Base-by-base conservation (phyloP, 495 filamentous ascomycete species). In the Talaromyces thailandensis region DNA sequence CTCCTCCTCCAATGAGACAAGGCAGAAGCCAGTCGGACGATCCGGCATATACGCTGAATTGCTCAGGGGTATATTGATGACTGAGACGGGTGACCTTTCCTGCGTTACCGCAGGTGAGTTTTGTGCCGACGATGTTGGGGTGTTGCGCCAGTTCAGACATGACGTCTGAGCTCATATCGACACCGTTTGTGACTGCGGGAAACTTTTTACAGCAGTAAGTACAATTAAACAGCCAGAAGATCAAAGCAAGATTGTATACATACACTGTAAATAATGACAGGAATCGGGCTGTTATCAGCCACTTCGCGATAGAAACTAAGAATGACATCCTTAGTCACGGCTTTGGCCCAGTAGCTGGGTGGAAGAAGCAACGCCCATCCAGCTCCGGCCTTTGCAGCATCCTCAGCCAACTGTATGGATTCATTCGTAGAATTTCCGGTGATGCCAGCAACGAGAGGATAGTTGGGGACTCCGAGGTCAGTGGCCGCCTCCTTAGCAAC, bases 81-180 rank as follows among this genome's bases (percentile, higher is more conserved):
- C 82, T 88, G 58, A 92, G 79, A 60, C 89, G 81, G 70, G 81
- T 84, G 43, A 92, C 79, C 71, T 91, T 92, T 62, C 89, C 89
- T 24, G 89, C 91, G 69, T 92, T 91, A 62, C 88, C 89, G 69
- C 89, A 92, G 1, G 89, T 91, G 53, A 92, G 79, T 73, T 92
- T 92, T 68, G 86, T 86, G 67, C 89, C 89, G 45, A 87, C 82
- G 64, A 92, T 89, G 72, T 92, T 92, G 65, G 85, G 80, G 70
- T 92, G 88, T 63, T 82, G 70, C 4, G 88, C 69, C 8, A 92
- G 81, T 67, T 82, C 73, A 64, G 83, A 80, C 68, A 92, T 86
- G 63, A 79, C 72, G 69, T 91, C 87, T 3, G 88, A 90, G 62
- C 81, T 82, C 61, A 93, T 83, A 70, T 93, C 89, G 65, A 91